Evolutionary conservation across 768 basidiomycete species (phyloP), one percentile per base, ranked within the genome.

Genomic region (Infundibulicybe gibba): DNA sequence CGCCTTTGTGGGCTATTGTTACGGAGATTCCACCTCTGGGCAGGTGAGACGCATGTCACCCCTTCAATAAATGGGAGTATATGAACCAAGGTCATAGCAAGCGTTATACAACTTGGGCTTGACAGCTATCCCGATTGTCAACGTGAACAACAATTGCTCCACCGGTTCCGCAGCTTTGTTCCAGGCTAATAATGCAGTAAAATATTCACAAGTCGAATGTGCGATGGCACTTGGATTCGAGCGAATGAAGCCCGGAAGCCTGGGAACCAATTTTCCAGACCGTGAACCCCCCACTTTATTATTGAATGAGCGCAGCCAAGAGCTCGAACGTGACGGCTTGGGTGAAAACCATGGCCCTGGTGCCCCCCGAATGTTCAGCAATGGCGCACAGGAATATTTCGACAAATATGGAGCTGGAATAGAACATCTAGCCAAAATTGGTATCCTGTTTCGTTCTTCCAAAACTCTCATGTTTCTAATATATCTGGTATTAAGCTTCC

Each of bases 61-160:
- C 30, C 35, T 39, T 37, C 25, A 31, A 6, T 9, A 21, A 16
- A 43, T 39, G 34, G 5, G 32, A 25, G 12, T 21, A 32, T 40
- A 35, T 45, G 40, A 48, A 21, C 49, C 47, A 9, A 19, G 21
- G 37, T 12, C 41, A 1, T 57, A 92, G 81, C 75, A 89, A 13
- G 81, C 88, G 6, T 69, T 93, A 15, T 93, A 92, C 65, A 84
- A 82, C 59, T 80, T 92, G 35, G 90, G 90, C 15, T 74, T 92
- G 62, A 92, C 90, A 0, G 74, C 81, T 31, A 91, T 93, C 48
- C 90, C 90, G 0, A 83, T 93, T 57, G 76, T 85, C 42, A 93
- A 92, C 55, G 87, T 92, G 37, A 91, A 90, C 70, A 92, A 92
- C 66, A 89, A 89, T 63, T 91, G 90, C 57, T 84, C 89, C 3